Evolutionary conservation across 2,329 filamentous ascomycete genomes (phyloP).

Genomic region (Penicillium sp.): DNA sequence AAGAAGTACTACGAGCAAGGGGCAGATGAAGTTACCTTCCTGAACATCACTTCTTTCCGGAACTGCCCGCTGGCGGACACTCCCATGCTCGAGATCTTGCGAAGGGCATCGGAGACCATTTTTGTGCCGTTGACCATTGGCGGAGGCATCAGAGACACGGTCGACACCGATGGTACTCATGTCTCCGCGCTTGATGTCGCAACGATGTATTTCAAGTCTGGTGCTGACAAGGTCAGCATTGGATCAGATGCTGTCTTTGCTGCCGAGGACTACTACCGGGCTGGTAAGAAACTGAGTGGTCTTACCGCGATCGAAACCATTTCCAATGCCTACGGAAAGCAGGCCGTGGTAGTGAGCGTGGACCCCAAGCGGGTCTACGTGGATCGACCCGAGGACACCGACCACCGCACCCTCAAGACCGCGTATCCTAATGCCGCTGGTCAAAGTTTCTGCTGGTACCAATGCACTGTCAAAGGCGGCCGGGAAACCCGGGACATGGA

Average conservation of each 20-base stretch:
- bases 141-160: slow-evolving; percentile 88
- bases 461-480: slow-evolving; percentile 93
- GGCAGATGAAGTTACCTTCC: slow-evolving; percentile 92
- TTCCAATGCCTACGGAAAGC: slow-evolving; percentile 85
- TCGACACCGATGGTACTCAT: slow-evolving; percentile 79
- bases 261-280: slow-evolving; percentile 81
- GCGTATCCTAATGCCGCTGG: slow-evolving; percentile 65
- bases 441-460: slow-evolving; percentile 88
- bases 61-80: slow-evolving; percentile 88
- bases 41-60: slow-evolving; percentile 97
- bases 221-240: slow-evolving; percentile 96
- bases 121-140: slow-evolving; percentile 96
- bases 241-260: slow-evolving; percentile 91
- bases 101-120: slow-evolving; percentile 79
- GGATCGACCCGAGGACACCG: slow-evolving; percentile 60
- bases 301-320: slow-evolving; percentile 94
- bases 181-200: slow-evolving; percentile 91
- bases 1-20: slow-evolving; percentile 92
- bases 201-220: slow-evolving; percentile 93
- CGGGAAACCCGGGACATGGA: slow-evolving; percentile 92
- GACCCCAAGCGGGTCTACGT: slow-evolving; percentile 93
- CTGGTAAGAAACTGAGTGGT: slow-evolving; percentile 65
- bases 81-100: slow-evolving; percentile 92
- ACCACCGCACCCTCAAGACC: slow-evolving; percentile 72
- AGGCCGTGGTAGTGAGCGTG: slow-evolving; percentile 92